A percentile compares a stretch with the other conserved stretches of the same genome.
These are phyloP conservation scores for Wickerhamomyces subpelliculosus DNA, from an alignment of 805 yeast genomes.

Conservation along the genomic window DNA sequence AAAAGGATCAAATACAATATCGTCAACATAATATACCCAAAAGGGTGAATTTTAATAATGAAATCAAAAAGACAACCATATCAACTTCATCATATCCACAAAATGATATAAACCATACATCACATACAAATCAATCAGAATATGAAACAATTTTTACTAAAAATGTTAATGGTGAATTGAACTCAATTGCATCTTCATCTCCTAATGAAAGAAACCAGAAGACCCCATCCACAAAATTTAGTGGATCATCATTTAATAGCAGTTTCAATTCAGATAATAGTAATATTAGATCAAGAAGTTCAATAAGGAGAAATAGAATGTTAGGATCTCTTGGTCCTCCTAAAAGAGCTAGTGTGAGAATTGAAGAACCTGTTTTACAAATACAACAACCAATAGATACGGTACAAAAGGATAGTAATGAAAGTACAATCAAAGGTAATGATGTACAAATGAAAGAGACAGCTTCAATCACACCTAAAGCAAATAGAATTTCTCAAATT, in stretches of 20 bases:
- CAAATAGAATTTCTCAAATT: not conserved
- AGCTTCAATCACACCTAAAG: not conserved
- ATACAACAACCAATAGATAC: not conserved
- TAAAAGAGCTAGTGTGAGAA: constrained; percentile 22
- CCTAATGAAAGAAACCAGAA: constrained; percentile 10
- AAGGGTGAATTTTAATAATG: constrained; percentile 17
- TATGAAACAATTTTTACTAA: constrained; percentile 19
- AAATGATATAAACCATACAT: constrained; percentile 6
- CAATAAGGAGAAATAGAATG: constrained; percentile 22
- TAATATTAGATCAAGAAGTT: constrained; percentile 18
- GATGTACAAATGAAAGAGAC: not conserved
- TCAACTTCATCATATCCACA: constrained; percentile 4
- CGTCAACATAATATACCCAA: constrained; percentile 9
- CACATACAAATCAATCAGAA: constrained; percentile 16
- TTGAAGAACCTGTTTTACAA: not conserved
- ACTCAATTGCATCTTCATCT: constrained; percentile 12
- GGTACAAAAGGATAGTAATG: not conserved
- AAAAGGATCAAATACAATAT: no score
- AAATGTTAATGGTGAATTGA: constrained; percentile 4
- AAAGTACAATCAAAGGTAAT: not conserved
- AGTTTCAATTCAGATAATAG: constrained; percentile 10
- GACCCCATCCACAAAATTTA: constrained; percentile 13
- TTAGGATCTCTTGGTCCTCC: constrained; percentile 30
- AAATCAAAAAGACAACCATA: constrained; percentile 5
- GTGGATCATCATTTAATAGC: constrained; percentile 7